Base-by-base conservation (phyloP, 345 rosid genomes). In the Populus ilicifolia region DNA sequence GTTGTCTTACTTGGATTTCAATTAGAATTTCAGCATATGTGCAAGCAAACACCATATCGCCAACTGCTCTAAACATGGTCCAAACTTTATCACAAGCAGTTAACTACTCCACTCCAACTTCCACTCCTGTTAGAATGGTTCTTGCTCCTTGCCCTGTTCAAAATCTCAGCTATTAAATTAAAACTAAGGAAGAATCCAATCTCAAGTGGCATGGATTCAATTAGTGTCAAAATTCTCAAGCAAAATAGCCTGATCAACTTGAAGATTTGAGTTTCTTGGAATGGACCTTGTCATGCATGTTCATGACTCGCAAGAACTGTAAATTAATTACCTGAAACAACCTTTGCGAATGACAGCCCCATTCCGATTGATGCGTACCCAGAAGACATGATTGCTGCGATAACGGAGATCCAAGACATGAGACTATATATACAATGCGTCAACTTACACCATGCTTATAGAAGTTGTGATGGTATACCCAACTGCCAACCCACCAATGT, bases 11-110 rank as follows among this genome's bases (percentile, higher is more conserved):
- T 69, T 77, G 80, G 17, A 77, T 77, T 69, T 77, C 80, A 41
- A 77, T 70, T 9, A 77, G 27, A 33, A 77, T 48, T 12, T n/a
- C 21, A 44, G 80, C 65, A 44, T 70, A 77, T 8, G 75, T 46
- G 69, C 74, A 77, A 25, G 80, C 74, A 10, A 77, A 69, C 6
- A 46, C 80, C 69, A 77, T 61, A 43, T 77, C 80, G n/a, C 74
- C 80, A 29, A 70, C 14, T 18, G 80, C 80, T 59, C 69, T 56
- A 41, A 69, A 70, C 74, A 77, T 77, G 12, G 73, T 25, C 79
- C 79, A 69, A 21, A 77, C 41, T 59, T 77, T 70, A 63, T 63
- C 69, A 23, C 41, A 59, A 25, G 16, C 18, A 29, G 61, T 74
- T 27, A 74, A 63, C 43, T 39, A 10, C 14, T 41, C 69, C 79